Conservation (phyloP, 2,329 filamentous ascomycete genomes). For the Graphilbum sp. region DNA sequence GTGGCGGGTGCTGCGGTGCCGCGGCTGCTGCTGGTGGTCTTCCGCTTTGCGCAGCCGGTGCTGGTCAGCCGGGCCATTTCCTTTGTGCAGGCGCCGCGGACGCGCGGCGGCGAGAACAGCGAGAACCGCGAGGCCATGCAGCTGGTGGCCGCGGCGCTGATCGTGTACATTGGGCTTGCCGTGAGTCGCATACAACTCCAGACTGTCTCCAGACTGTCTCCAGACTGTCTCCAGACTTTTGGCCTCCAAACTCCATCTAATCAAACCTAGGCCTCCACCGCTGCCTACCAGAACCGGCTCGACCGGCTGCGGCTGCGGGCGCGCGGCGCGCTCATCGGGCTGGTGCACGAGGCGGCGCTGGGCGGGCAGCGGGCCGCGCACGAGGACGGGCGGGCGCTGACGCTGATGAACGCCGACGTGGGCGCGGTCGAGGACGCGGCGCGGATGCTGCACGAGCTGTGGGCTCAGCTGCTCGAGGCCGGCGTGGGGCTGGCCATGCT, state of each 20-base stretch:
- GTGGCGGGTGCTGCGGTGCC: constrained; percentile 18
- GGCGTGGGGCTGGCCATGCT: constrained; percentile 22
- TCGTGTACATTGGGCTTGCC: constrained; percentile 20
- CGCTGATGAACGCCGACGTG: constrained; percentile 25
- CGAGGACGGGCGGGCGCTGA: constrained; percentile 18
- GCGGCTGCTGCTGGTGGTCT: constrained; percentile 20
- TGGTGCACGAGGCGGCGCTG: constrained; percentile 9
- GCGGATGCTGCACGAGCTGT: constrained; percentile 24
- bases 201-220: neutral
- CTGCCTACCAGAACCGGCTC: constrained; percentile 10
- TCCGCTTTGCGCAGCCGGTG: constrained; percentile 23
- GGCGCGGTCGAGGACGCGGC: constrained; percentile 16
- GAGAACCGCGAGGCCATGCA: constrained; percentile 4
- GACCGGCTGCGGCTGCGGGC: constrained; percentile 11
- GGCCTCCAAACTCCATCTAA: too few relatives aligned
- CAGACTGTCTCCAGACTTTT: too few relatives aligned
- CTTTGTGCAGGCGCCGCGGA: constrained; percentile 12
- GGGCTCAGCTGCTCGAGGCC: constrained; percentile 25
- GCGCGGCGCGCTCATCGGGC: constrained; percentile 9
- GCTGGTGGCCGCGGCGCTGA: constrained; percentile 16
- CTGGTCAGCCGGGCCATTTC: constrained; percentile 21
- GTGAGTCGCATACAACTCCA: constrained; percentile 18
- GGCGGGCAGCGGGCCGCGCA: constrained; percentile 6
- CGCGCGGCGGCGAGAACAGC: too few relatives aligned
- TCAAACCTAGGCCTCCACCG: constrained; percentile 9